Conservation (phyloP, 768 basidiomycete species). For the Leccinellum rugosiceps region DNA sequence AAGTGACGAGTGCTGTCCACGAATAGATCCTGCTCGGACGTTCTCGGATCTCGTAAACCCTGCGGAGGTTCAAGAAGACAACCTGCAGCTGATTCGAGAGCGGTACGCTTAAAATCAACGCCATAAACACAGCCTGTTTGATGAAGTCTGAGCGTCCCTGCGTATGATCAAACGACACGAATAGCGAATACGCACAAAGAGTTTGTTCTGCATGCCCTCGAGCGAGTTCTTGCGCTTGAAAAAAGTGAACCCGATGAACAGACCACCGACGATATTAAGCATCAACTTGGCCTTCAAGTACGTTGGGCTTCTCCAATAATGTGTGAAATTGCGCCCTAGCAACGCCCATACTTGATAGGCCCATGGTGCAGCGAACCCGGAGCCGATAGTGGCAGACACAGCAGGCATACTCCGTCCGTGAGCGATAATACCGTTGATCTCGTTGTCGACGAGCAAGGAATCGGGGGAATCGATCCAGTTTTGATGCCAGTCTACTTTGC, state of each 20-base stretch:
- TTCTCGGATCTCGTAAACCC: conserved; percentile 64
- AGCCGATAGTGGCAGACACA: conserved; percentile 35
- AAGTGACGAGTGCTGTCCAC: conserved; percentile 56
- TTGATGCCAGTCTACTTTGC: conserved; percentile 54
- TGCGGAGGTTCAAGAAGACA: conserved; percentile 55
- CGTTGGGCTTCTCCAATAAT: conserved; percentile 56
- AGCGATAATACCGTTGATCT: conserved; percentile 46
- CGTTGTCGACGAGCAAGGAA: conserved; percentile 29
- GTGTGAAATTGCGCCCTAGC: conserved; percentile 40
- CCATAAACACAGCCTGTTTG: conserved; percentile 52
- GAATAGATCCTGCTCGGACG: conserved; percentile 62
- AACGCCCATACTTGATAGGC: conserved; percentile 44
- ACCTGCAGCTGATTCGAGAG: conserved; percentile 64
- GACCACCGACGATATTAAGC: conserved; percentile 50
- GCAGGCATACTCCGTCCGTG: conserved; percentile 44
- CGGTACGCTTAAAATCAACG: conserved; percentile 47
- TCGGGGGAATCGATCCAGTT: conserved; percentile 58
- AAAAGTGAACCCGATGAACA: conserved; percentile 64
- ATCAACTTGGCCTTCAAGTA: conserved; percentile 59
- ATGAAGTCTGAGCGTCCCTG: neutral
- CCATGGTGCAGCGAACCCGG: conserved; percentile 56
- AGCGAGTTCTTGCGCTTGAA: conserved; percentile 51
- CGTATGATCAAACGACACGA: neutral
- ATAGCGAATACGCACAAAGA: conserved; percentile 47
- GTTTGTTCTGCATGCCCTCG: conserved; percentile 61